Evolutionary conservation across 2,329 filamentous ascomycete genomes (phyloP), one percentile per base, ranked within the genome.

Genomic region (Cercospora sp.): DNA sequence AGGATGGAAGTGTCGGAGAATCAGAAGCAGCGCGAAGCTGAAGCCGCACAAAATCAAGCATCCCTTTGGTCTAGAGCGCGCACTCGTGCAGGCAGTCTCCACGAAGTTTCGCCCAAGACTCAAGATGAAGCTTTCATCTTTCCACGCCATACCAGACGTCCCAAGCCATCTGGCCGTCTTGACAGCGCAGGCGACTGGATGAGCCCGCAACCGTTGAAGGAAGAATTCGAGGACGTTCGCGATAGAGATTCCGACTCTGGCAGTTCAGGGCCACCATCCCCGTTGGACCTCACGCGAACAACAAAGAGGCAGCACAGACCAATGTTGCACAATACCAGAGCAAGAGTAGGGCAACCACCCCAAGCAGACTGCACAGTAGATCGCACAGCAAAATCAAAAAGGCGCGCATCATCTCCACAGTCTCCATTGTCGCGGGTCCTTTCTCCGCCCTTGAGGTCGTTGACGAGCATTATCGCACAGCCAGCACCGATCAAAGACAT

Each of bases 71-170:
- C 55, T 7, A 36, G 55, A 20, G 28, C n/a, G 18, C 55, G 55
- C 30, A 59, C 55, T 31, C 55, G 31, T 16, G 28, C 55, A 59
- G n/a, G 30, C 30, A 59, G 12, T 59, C 18, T 30, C 31, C 30
- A 16, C 30, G 28, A 10, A 59, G 28, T 33, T 31, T 59, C 55
- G 18, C 30, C 55, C 28, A 59, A 59, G 55, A 36, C 28, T 59
- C 55, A 20, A 3, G 55, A 59, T 59, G 55, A 36, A 59, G 55
- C 20, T 9, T 59, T 59, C 55, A 59, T 59, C 30, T 59, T 59
- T 36, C 30, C 28, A 28, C 28, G n/a, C 28, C 12, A 36, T 13
- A 36, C 55, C 16, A 36, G 12, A 23, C 55, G 3, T 31, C 30
- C 55, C 5, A 59, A 59, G 30, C 55, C 20, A 7, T 59, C 55